phyloP scores from a whole-genome alignment of 345 rosid genomes.

The Anastatica hierochuntica region DNA sequence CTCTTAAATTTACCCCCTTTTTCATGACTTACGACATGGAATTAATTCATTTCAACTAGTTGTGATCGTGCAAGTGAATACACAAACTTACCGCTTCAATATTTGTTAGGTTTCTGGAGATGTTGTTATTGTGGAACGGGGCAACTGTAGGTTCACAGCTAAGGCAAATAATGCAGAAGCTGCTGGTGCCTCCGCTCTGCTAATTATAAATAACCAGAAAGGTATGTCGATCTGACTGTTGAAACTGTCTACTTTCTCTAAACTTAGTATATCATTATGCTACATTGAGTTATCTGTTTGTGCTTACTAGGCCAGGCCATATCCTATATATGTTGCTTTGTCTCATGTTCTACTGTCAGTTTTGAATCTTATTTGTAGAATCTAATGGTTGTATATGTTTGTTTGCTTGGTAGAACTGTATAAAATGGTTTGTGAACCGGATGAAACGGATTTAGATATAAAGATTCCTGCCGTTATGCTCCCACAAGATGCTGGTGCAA shows the following conservation, averaged over 20 bases:
- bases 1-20: neutral
- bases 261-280: no score
- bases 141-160: constrained; percentile 74
- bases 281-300: no score
- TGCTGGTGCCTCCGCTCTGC: constrained; percentile 89
- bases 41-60: no score
- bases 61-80: no score
- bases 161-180: constrained; percentile 86
- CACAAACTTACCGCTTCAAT: neutral
- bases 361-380: neutral
- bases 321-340: no score
- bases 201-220: constrained; percentile 81
- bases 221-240: constrained; percentile 44
- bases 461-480: constrained; percentile 86
- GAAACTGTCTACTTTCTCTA: no score
- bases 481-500: constrained; percentile 90
- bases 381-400: constrained; percentile 4
- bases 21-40: no score
- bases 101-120: constrained; percentile 61
- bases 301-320: no score
- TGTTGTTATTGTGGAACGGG: constrained; percentile 85
- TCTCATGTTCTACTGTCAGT: neutral
- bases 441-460: constrained; percentile 90
- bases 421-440: constrained; percentile 98
- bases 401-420: constrained; percentile 54